Evolutionary conservation across 257 asterid species (phyloP).

Genomic region (Ophiorrhiza pumila): DNA sequence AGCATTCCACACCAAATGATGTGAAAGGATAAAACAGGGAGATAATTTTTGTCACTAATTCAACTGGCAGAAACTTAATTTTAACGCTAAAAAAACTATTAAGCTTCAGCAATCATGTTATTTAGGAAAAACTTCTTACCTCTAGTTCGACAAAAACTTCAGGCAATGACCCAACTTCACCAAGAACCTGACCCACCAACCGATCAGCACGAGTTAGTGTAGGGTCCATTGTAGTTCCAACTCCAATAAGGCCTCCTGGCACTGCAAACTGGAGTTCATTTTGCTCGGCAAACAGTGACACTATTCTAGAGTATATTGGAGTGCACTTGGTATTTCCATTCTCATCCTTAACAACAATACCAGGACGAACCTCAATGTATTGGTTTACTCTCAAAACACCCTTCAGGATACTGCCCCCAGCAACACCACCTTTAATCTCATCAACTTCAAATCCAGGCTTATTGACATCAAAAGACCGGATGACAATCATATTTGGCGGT

Average conservation of each 20-base stretch:
- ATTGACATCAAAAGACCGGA: slow-evolving; percentile 95
- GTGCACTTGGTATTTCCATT: slow-evolving; percentile 82
- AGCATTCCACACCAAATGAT: not conserved
- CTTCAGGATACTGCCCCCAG: slow-evolving; percentile 98
- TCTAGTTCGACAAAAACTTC: slow-evolving; percentile 85
- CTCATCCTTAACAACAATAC: slow-evolving; percentile 91
- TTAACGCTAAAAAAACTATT: not conserved
- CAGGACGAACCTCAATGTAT: slow-evolving; percentile 94
- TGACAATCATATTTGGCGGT: slow-evolving; percentile 96
- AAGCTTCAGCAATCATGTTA: not conserved
- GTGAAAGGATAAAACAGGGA: not conserved
- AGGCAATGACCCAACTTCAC: slow-evolving; percentile 97
- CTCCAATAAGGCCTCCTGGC: slow-evolving; percentile 99
- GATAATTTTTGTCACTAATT: not conserved
- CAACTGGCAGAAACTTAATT: not conserved
- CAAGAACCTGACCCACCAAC: slow-evolving; percentile 98
- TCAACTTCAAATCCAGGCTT: slow-evolving; percentile 98
- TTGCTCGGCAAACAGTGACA: slow-evolving; percentile 88
- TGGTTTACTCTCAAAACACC: slow-evolving; percentile 95
- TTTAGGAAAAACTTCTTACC: slow-evolving; percentile 37
- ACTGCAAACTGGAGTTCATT: slow-evolving; percentile 95
- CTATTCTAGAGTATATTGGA: slow-evolving; percentile 90
- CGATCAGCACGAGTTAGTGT: slow-evolving; percentile 99
- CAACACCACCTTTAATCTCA: slow-evolving; percentile 96
- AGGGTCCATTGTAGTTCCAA: slow-evolving; percentile 98